Evolutionary conservation across 2,329 filamentous ascomycete genomes (phyloP).

Genomic region (Ceratocystis ficicola): DNA sequence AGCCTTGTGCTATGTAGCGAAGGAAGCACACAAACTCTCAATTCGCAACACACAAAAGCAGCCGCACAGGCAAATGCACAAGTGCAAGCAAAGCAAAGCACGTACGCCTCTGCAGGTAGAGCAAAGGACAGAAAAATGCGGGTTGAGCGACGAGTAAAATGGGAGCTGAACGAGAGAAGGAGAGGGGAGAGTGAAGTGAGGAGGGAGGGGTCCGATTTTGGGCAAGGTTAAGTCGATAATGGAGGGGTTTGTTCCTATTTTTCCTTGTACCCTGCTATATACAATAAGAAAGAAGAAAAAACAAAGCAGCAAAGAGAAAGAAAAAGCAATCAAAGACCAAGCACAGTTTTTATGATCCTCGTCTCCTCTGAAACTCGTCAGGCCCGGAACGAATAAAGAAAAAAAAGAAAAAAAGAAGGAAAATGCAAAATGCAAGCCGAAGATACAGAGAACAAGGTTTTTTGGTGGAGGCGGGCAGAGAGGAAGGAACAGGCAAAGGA

Average conservation of each 20-base stretch:
- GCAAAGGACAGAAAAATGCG: neutral
- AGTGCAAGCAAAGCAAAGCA: neutral
- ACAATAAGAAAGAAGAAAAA: neutral
- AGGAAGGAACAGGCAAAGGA: neutral
- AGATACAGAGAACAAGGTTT: neutral
- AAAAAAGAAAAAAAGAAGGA: neutral
- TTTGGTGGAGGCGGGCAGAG: neutral
- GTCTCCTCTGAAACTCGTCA: neutral
- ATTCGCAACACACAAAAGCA: slow-evolving; percentile 1
- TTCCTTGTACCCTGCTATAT: neutral
- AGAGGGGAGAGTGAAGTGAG: neutral
- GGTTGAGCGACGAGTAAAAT: neutral
- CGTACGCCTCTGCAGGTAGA: neutral
- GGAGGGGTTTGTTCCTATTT: slow-evolving; percentile 5
- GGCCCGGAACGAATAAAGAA: neutral
- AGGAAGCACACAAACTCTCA: slow-evolving; percentile 5
- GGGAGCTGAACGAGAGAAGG: neutral
- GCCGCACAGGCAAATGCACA: neutral
- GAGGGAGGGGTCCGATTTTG: neutral
- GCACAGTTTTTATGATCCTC: neutral
- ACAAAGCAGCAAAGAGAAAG: neutral
- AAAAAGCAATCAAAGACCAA: neutral
- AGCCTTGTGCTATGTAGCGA: neutral
- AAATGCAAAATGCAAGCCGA: neutral
- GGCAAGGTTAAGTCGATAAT: neutral